Conservation (phyloP, 192 early-diverging fungal species). For the Coemansia sp. region DNA sequence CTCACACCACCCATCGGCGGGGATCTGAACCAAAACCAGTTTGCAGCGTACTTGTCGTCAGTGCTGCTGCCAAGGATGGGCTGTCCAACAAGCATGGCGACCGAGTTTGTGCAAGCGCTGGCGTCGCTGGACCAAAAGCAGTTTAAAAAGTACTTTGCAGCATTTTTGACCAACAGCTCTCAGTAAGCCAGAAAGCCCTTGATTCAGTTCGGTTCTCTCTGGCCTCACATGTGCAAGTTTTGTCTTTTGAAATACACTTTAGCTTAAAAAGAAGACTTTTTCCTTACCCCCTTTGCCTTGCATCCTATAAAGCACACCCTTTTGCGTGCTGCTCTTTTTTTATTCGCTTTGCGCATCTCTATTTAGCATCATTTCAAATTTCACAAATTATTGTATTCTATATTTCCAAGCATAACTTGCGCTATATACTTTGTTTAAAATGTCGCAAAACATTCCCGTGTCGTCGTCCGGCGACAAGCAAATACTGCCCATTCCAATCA, state of each 20-base stretch:
- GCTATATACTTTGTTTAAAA: slow-evolving; percentile 8
- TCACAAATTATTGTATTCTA: slow-evolving; percentile 1
- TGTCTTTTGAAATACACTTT: no score
- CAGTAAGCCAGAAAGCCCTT: not conserved
- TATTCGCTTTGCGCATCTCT: slow-evolving; percentile 5
- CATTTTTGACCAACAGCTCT: slow-evolving; percentile 33
- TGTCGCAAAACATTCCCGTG: slow-evolving; percentile 19
- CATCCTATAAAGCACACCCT: not conserved
- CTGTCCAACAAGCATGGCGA: slow-evolving; percentile 65
- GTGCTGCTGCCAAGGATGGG: slow-evolving; percentile 44
- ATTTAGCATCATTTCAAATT: slow-evolving; percentile 3
- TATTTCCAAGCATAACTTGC: not conserved
- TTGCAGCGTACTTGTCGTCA: slow-evolving; percentile 39
- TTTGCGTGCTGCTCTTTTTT: slow-evolving; percentile 1
- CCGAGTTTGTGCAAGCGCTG: slow-evolving; percentile 77
- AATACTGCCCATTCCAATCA: slow-evolving; percentile 31
- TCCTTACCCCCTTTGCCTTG: not conserved
- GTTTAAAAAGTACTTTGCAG: slow-evolving; percentile 71
- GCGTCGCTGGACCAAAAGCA: slow-evolving; percentile 66
- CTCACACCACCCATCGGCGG: slow-evolving; percentile 36
- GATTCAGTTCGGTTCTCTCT: no score
- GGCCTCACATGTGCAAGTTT: no score
- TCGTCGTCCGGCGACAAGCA: not conserved
- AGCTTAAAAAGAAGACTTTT: not conserved
- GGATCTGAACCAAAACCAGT: slow-evolving; percentile 47